Conservation (phyloP, 2,329 filamentous ascomycete genomes). For the Colletotrichum theobromicola region DNA sequence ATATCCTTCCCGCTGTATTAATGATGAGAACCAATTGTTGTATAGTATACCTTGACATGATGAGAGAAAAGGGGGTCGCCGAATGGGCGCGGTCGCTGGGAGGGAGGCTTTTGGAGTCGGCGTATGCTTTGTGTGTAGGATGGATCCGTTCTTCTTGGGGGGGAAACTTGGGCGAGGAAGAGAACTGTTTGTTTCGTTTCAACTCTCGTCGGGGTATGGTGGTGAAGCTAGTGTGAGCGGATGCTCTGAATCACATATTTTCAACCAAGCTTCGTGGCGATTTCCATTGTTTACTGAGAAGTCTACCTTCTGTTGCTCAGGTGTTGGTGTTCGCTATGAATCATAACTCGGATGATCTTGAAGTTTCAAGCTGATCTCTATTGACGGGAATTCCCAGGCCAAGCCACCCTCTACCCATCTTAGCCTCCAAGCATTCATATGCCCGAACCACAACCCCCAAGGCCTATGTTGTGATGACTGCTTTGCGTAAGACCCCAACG, state of each 20-base stretch:
- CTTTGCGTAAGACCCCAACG: neutral
- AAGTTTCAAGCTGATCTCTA: neutral
- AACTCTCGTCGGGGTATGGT: neutral
- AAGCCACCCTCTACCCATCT: accelerated
- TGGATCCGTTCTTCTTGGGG: neutral
- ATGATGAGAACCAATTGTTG: conserved; percentile 2
- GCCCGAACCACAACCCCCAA: neutral
- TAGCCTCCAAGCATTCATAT: neutral
- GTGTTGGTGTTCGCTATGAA: neutral
- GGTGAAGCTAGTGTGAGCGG: neutral
- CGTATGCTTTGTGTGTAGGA: neutral
- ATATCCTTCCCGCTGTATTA: neutral
- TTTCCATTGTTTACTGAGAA: neutral
- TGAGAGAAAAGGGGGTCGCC: neutral
- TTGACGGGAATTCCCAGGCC: accelerated
- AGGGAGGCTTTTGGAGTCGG: conserved; percentile 7
- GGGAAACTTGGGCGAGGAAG: neutral
- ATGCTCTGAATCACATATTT: neutral
- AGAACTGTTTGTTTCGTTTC: neutral
- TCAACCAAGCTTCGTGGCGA: neutral
- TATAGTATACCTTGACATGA: conserved; percentile 19
- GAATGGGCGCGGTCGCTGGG: neutral
- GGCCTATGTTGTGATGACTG: neutral
- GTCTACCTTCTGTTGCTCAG: neutral
- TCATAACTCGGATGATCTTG: accelerated